Evolutionary conservation across 2,329 filamentous ascomycete species (phyloP).

Genomic region (Cladosporium sp.): DNA sequence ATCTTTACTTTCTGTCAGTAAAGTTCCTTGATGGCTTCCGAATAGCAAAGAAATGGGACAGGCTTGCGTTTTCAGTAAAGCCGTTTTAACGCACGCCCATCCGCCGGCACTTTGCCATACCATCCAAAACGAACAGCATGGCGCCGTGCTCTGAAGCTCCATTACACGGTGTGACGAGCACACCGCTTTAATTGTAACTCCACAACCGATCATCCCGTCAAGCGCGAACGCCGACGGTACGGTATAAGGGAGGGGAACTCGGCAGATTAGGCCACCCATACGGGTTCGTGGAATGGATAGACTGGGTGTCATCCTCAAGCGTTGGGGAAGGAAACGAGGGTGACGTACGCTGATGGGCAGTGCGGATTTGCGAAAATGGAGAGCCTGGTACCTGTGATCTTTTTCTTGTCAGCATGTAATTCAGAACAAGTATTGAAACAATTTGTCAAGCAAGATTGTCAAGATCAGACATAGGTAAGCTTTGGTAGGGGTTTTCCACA

Average conservation of each 20-base stretch:
- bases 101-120: slow-evolving; percentile 29
- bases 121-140: slow-evolving; percentile 31
- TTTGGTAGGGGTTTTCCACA: slow-evolving; percentile 36
- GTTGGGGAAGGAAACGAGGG: slow-evolving; percentile 1
- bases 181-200: slow-evolving; percentile 25
- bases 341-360: slow-evolving; percentile 13
- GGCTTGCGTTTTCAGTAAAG: slow-evolving; percentile 19
- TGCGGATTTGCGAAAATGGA: neutral
- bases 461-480: slow-evolving; percentile 28
- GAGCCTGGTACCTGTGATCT: neutral
- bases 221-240: slow-evolving; percentile 25
- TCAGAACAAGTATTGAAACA: neutral
- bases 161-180: slow-evolving; percentile 22
- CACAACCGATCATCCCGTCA: slow-evolving; percentile 34
- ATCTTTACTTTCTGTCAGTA: slow-evolving; percentile 5
- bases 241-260: slow-evolving; percentile 33
- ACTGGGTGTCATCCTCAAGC: slow-evolving; percentile 33
- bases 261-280: slow-evolving; percentile 28
- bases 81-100: slow-evolving; percentile 34
- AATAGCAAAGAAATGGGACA: neutral
- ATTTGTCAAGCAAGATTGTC: slow-evolving; percentile 2
- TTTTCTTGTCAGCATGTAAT: neutral
- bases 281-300: slow-evolving; percentile 36
- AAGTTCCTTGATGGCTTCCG: neutral
- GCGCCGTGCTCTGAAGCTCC: slow-evolving; percentile 29